Percentiles rank a stretch among this genome's conserved stretches.
These are phyloP conservation scores for Rhododendron molle DNA, from an alignment of 148 eudicot species.

Conservation along the genomic window DNA sequence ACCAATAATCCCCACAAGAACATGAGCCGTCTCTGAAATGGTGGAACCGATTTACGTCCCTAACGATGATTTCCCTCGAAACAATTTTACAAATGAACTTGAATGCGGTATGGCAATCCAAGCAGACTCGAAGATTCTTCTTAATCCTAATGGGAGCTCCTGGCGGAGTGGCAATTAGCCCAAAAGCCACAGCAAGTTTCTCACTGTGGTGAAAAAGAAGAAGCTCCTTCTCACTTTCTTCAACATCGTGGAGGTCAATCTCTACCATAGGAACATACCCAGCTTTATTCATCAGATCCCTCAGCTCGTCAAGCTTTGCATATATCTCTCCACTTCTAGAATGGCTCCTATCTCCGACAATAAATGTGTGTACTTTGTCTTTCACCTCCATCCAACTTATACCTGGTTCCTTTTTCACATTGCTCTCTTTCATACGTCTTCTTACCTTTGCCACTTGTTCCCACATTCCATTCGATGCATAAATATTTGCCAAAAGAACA, in stretches of 20 bases:
- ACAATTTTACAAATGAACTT: conserved; percentile 15
- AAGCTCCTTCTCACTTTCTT: conserved; percentile 41
- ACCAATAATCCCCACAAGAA: conserved; percentile 38
- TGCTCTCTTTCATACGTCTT: conserved; percentile 42
- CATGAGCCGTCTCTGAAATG: conserved; percentile 60
- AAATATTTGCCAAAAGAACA: conserved; percentile 44
- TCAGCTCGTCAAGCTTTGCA: conserved; percentile 14
- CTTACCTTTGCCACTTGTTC: conserved; percentile 41
- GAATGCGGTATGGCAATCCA: conserved; percentile 10
- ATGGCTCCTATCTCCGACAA: conserved; percentile 13
- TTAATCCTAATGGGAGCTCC: conserved; percentile 15
- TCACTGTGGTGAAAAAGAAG: conserved; percentile 50
- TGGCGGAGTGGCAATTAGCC: conserved; percentile 10
- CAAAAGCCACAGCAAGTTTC: conserved; percentile 36
- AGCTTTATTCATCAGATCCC: conserved; percentile 14
- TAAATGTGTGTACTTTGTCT: conserved; percentile 11
- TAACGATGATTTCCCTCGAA: conserved; percentile 9
- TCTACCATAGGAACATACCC: conserved; percentile 13
- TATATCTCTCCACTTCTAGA: conserved; percentile 12
- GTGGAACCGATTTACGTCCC: conserved; percentile 51
- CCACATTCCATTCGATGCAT: conserved; percentile 64
- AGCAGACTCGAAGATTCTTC: conserved; percentile 11
- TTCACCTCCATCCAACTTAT: conserved; percentile 23
- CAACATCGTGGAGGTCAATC: conserved; percentile 48
- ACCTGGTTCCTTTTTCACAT: conserved; percentile 60